Evolutionary conservation across 2,329 filamentous ascomycete genomes (phyloP).

Genomic region (Talaromyces sp.): DNA sequence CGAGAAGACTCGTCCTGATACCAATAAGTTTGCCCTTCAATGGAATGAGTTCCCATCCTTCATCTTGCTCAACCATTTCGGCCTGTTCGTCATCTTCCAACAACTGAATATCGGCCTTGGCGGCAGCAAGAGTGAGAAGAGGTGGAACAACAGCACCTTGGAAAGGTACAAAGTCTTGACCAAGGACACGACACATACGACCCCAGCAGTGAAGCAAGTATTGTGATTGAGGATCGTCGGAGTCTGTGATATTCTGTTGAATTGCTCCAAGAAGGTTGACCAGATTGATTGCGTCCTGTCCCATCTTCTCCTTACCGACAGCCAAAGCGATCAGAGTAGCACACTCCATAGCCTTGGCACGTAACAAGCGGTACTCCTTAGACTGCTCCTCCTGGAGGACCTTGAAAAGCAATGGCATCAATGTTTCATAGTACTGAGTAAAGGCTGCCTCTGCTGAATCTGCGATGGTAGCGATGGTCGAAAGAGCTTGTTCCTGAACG

Average conservation of each 20-base stretch:
- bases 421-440: conserved; percentile 86
- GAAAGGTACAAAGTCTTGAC: conserved; percentile 86
- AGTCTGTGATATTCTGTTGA: conserved; percentile 78
- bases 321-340: conserved; percentile 93
- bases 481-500: conserved; percentile 95
- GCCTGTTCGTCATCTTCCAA: conserved; percentile 94
- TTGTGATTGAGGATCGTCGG: conserved; percentile 92
- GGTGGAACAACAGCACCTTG: conserved; percentile 92
- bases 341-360: conserved; percentile 98
- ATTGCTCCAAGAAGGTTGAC: conserved; percentile 85
- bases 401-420: conserved; percentile 92
- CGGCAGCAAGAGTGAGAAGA: conserved; percentile 81
- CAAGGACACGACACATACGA: conserved; percentile 93
- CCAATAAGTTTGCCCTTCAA: conserved; percentile 97
- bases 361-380: conserved; percentile 85
- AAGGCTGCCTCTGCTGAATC: conserved; percentile 96
- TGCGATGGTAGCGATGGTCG: conserved; percentile 97
- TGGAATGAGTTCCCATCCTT: conserved; percentile 95
- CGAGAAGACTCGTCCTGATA: conserved; percentile 92
- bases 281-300: conserved; percentile 77
- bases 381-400: conserved; percentile 86
- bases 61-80: conserved; percentile 86
- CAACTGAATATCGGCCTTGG: conserved; percentile 95
- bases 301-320: conserved; percentile 89
- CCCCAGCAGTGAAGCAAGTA: conserved; percentile 99